These are phyloP conservation scores for Diphasiastrum complanatum DNA, from an alignment of 83 land plant genomes.

Conservation along the genomic window DNA sequence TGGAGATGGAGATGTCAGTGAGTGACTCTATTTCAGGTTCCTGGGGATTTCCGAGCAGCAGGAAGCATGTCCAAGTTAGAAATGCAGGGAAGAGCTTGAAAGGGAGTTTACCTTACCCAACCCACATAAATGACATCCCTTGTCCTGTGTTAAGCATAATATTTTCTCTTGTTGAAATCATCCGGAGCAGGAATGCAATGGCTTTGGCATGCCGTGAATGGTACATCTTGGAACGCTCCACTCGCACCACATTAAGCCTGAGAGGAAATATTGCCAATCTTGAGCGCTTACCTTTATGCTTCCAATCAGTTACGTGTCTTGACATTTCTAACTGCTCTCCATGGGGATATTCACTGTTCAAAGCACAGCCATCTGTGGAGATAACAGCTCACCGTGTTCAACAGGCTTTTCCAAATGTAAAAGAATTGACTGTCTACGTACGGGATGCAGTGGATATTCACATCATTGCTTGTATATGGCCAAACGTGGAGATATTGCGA, in stretches of 20 bases:
- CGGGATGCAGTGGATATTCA: conserved; percentile 41
- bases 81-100: no score
- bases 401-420: conserved; percentile 48
- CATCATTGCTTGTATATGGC: conserved; percentile 46
- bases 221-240: conserved; percentile 45
- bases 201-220: conserved; percentile 55
- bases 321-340: conserved; percentile 58
- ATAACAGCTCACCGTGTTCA: conserved; percentile 28
- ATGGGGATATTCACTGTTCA: conserved; percentile 53
- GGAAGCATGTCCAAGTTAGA: no score
- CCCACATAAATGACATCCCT: conserved; percentile 52
- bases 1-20: no score
- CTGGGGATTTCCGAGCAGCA: no score
- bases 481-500: conserved; percentile 32
- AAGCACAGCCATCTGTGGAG: not conserved
- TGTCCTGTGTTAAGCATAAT: conserved; percentile 47
- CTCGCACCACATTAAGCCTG: conserved; percentile 45
- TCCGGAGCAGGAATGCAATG: conserved; percentile 44
- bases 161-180: conserved; percentile 32
- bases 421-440: conserved; percentile 45
- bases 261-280: conserved; percentile 44
- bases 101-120: no score
- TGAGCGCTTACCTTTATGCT: conserved; percentile 38
- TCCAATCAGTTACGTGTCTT: conserved; percentile 39
- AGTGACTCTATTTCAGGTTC: no score